A percentile compares a stretch with the other conserved stretches of the same genome.
These are phyloP conservation scores for Chara braunii DNA, from an alignment of 139 green algal genomes.

Conservation along the genomic window DNA sequence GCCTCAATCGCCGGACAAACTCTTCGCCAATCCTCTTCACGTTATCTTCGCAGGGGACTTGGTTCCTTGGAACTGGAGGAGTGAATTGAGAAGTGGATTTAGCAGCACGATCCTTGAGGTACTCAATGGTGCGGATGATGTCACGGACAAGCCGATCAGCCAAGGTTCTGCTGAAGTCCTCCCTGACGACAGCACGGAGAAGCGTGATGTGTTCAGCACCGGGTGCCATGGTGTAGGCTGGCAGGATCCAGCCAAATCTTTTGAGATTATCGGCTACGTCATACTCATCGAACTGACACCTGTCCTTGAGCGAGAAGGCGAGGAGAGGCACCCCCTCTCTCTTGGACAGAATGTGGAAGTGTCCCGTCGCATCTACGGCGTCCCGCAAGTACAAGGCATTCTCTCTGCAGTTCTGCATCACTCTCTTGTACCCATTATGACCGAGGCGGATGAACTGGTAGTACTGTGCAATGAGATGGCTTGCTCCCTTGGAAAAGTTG, in stretches of 20 bases:
- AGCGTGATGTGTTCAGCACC: background rate
- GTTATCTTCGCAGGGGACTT: too few relatives aligned
- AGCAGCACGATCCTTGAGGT: too few relatives aligned
- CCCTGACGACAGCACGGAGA: background rate
- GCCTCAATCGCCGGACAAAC: too few relatives aligned
- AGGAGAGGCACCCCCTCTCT: conserved; percentile 1
- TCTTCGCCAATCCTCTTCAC: too few relatives aligned
- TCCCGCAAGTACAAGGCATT: conserved; percentile 3
- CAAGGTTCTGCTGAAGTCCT: background rate
- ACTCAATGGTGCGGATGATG: too few relatives aligned
- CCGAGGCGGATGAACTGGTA: too few relatives aligned
- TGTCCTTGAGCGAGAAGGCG: conserved; percentile 18
- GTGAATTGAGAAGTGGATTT: too few relatives aligned
- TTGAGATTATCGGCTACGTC: background rate
- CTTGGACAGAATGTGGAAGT: conserved; percentile 18
- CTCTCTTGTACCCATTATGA: conserved; percentile 5
- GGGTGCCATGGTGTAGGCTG: background rate
- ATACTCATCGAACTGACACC: background rate
- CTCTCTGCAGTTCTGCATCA: background rate
- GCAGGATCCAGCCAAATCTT: background rate
- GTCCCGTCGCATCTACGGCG: background rate
- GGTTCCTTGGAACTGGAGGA: too few relatives aligned
- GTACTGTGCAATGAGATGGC: too few relatives aligned
- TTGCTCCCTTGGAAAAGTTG: conserved; percentile 39
- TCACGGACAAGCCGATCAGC: background rate